Evolutionary conservation across 176 grass and related monocot species (phyloP).

Genomic region (Thinopyrum elongatum): DNA sequence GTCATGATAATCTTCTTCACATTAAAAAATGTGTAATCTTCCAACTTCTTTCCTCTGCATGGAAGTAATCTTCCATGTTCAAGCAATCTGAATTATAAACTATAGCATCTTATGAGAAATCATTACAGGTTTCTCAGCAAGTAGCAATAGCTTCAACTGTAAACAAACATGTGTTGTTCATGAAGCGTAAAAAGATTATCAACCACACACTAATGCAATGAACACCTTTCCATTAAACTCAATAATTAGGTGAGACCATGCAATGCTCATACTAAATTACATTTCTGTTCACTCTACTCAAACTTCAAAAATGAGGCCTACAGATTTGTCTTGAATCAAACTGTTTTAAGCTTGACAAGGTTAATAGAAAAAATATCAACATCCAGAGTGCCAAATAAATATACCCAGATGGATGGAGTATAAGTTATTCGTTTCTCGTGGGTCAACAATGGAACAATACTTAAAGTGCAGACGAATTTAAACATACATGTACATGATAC

Average conservation of each 20-base stretch:
- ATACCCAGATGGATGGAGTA: too few relatives aligned
- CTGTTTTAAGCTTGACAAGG: too few relatives aligned
- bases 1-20: not conserved
- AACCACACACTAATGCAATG: not conserved
- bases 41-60: not conserved
- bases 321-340: too few relatives aligned
- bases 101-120: not conserved
- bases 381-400: too few relatives aligned
- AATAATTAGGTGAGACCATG: not conserved
- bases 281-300: not conserved
- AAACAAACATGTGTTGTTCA: not conserved
- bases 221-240: not conserved
- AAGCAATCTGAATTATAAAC: conserved; percentile 20
- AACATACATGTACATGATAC: not conserved
- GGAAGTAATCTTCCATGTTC: conserved; percentile 2
- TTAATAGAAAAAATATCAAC: too few relatives aligned
- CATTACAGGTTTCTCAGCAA: not conserved
- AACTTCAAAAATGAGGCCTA: not conserved
- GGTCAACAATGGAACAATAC: not conserved
- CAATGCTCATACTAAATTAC: not conserved
- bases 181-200: not conserved
- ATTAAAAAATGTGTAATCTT: not conserved
- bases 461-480: not conserved
- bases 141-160: not conserved
- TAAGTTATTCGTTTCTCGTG: not conserved